Percentiles rank a stretch among this genome's conserved stretches.
These are phyloP conservation scores for Grosmannia clavigera DNA, from an alignment of 2,329 filamentous ascomycete species.

Conservation along the genomic window DNA sequence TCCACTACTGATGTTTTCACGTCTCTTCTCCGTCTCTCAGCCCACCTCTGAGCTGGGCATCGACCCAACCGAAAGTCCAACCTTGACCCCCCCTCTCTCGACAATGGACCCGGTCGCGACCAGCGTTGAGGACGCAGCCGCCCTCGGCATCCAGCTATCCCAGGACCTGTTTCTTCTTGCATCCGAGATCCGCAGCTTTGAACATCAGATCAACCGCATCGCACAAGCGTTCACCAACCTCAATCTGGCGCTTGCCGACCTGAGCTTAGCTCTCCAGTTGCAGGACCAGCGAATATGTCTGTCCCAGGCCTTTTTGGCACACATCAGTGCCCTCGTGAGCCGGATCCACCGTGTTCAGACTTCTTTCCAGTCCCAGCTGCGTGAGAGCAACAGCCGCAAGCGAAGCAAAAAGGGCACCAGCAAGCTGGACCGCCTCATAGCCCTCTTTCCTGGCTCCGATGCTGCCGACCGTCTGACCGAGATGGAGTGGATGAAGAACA, in stretches of 20 bases:
- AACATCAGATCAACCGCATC: constrained; percentile 10
- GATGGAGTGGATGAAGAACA: constrained; percentile 12
- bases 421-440: constrained; percentile 8
- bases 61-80: background rate
- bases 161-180: constrained; percentile 11
- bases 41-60: background rate
- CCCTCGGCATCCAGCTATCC: constrained; percentile 9
- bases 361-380: background rate
- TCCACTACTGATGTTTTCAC: background rate
- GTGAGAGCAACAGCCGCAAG: background rate
- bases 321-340: constrained; percentile 2
- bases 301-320: background rate
- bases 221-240: constrained; percentile 11
- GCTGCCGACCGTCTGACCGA: constrained; percentile 8
- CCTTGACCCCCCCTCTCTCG: background rate
- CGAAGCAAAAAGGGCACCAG: background rate
- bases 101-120: constrained; percentile 8
- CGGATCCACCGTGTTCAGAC: constrained; percentile 8
- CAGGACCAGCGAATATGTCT: background rate
- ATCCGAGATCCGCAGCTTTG: constrained; percentile 5
- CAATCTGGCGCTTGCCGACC: constrained; percentile 9
- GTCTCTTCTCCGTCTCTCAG: background rate
- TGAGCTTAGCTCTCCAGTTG: constrained; percentile 2
- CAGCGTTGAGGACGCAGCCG: constrained; percentile 9
- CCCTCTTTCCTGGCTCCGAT: constrained; percentile 7